A percentile compares a stretch with the other conserved stretches of the same genome.
phyloP scores from a whole-genome alignment of 2,329 filamentous ascomycete genomes.

The Nannizzia gypsea region DNA sequence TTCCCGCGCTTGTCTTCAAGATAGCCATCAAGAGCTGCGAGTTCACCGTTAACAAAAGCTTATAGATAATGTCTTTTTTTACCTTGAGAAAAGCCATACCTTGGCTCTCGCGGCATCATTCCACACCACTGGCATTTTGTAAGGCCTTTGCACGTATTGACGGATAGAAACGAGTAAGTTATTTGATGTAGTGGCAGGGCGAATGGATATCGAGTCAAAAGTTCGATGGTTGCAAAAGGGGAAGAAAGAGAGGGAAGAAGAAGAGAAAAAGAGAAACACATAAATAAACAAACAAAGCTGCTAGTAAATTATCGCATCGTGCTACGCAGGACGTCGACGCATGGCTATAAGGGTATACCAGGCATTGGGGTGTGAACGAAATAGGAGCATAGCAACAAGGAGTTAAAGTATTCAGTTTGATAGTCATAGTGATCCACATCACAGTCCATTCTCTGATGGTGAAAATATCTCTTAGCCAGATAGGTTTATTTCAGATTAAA shows the following conservation, averaged over 20 bases:
- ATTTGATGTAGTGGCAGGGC: too few species aligned
- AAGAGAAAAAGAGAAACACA: not conserved
- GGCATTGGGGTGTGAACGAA: not conserved
- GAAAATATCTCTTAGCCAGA: not conserved
- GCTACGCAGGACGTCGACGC: not conserved
- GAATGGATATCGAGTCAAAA: not conserved
- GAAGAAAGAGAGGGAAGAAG: not conserved
- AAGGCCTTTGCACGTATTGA: not conserved
- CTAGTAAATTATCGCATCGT: not conserved
- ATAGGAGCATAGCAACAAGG: not conserved
- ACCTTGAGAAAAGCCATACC: slow-evolving; percentile 13
- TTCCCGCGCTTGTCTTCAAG: slow-evolving; percentile 13
- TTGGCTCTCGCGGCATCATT: slow-evolving; percentile 20
- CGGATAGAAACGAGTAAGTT: too few species aligned
- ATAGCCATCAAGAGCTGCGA: slow-evolving; percentile 19
- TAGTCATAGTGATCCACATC: not conserved
- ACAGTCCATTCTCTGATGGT: not conserved
- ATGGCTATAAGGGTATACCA: not conserved
- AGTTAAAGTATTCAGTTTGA: not conserved
- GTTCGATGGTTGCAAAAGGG: not conserved
- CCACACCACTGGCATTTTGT: slow-evolving; percentile 23
- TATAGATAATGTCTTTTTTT: not conserved
- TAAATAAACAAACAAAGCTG: not conserved
- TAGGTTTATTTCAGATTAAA: not conserved
- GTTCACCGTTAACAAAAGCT: not conserved